A percentile compares a stretch with the other conserved stretches of the same genome.
These are phyloP conservation scores for Neurospora hispaniola DNA, from an alignment of 495 filamentous ascomycete genomes.

Conservation along the genomic window DNA sequence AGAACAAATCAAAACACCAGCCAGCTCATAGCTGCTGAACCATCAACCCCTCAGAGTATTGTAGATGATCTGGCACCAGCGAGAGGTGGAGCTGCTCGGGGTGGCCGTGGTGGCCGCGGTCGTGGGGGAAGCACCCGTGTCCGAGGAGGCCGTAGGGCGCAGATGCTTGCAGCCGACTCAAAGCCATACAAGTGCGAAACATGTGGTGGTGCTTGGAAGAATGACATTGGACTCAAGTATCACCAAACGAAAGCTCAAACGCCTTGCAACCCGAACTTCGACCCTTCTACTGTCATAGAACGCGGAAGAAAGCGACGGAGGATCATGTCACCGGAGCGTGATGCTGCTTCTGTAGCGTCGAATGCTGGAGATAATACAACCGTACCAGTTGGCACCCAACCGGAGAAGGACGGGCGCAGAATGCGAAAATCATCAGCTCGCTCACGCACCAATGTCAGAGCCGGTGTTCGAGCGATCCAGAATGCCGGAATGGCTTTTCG, in stretches of 20 bases:
- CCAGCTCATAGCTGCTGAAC: slow-evolving; percentile 1
- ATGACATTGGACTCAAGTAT: slow-evolving; percentile 42
- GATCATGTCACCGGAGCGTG: slow-evolving; percentile 10
- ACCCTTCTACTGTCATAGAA: slow-evolving; percentile 20
- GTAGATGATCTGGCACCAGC: slow-evolving; percentile 1
- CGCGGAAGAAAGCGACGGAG: slow-evolving; percentile 15
- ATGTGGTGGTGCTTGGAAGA: slow-evolving; percentile 41
- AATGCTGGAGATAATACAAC: slow-evolving; percentile 30
- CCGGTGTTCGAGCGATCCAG: not conserved
- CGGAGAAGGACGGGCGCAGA: slow-evolving; percentile 4
- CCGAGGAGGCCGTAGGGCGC: slow-evolving; percentile 10
- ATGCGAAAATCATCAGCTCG: slow-evolving; percentile 2
- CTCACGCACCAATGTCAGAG: not conserved
- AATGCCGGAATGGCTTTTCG: not conserved
- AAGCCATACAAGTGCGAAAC: slow-evolving; percentile 33
- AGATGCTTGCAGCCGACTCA: slow-evolving; percentile 1
- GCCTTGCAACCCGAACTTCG: slow-evolving; percentile 39
- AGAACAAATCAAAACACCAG: not conserved
- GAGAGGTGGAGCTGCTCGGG: slow-evolving; percentile 4
- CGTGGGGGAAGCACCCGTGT: slow-evolving; percentile 9
- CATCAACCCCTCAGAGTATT: slow-evolving; percentile 1
- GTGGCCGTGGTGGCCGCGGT: slow-evolving; percentile 9
- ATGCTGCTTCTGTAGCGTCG: slow-evolving; percentile 16
- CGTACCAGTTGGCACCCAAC: slow-evolving; percentile 7
- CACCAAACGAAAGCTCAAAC: slow-evolving; percentile 37